A percentile compares a stretch with the other conserved stretches of the same genome.
These are phyloP conservation scores for Teunomyces barrocoloradensis DNA, from an alignment of 805 yeast genomes.

Conservation along the genomic window DNA sequence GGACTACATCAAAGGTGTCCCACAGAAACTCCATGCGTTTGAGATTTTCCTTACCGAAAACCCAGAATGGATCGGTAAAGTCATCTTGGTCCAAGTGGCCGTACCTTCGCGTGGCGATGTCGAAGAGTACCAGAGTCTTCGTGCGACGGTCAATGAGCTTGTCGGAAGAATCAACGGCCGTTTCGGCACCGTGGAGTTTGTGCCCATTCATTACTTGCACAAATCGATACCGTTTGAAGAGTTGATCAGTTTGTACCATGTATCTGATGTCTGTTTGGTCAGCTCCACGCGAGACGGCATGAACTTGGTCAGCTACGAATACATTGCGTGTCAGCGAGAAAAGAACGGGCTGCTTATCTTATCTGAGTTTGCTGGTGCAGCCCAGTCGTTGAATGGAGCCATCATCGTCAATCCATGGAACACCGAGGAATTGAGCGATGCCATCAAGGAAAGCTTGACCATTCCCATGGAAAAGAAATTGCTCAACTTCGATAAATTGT, in stretches of 20 bases:
- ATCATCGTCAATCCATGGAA: conserved; percentile 97
- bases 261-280: conserved; percentile 88
- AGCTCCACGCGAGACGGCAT: conserved; percentile 97
- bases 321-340: conserved; percentile 90
- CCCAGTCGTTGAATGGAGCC: conserved; percentile 94
- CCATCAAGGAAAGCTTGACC: conserved; percentile 84
- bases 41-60: conserved; percentile 88
- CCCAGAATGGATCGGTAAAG: conserved; percentile 98
- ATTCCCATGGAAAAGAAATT: conserved; percentile 76
- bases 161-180: conserved; percentile 96
- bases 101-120: conserved; percentile 98
- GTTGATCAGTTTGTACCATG: conserved; percentile 79
- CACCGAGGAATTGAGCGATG: conserved; percentile 85
- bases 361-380: conserved; percentile 99
- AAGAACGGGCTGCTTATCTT: conserved; percentile 83
- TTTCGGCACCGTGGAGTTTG: conserved; percentile 95
- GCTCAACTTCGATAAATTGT: conserved; percentile 78
- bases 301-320: conserved; percentile 95
- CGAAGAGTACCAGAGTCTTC: conserved; percentile 90
- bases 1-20: conserved; percentile 97
- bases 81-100: conserved; percentile 91
- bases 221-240: conserved; percentile 89
- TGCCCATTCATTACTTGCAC: conserved; percentile 96
- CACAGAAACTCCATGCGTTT: conserved; percentile 94
- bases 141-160: conserved; percentile 92